Evolutionary conservation across 2,329 filamentous ascomycete genomes (phyloP).

Genomic region (Sordariomycetes sp.): DNA sequence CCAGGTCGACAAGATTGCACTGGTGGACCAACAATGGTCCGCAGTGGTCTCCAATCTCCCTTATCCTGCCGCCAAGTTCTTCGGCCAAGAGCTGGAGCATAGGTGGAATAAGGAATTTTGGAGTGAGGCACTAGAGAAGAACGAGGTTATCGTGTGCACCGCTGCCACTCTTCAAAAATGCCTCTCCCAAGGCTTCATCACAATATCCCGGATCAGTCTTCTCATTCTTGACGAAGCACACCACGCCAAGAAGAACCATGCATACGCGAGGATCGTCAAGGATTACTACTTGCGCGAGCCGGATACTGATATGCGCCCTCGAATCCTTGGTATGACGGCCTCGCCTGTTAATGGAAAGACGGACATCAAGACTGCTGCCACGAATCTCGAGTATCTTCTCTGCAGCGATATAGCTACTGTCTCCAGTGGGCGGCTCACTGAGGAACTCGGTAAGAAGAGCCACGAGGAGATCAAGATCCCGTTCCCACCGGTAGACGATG

Average conservation of each 20-base stretch:
- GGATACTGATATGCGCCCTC: slow-evolving; percentile 41
- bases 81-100: slow-evolving; percentile 49
- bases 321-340: slow-evolving; percentile 91
- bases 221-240: slow-evolving; percentile 95
- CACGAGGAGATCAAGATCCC: slow-evolving; percentile 35
- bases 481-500: slow-evolving; percentile 29
- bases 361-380: slow-evolving; percentile 57
- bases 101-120: slow-evolving; percentile 30
- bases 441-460: slow-evolving; percentile 11
- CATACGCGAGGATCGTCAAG: slow-evolving; percentile 81
- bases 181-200: slow-evolving; percentile 65
- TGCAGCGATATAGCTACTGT: slow-evolving; percentile 74
- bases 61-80: slow-evolving; percentile 59
- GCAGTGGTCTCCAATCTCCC: slow-evolving; percentile 74
- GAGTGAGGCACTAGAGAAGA: slow-evolving; percentile 38
- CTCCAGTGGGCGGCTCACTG: slow-evolving; percentile 21
- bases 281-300: slow-evolving; percentile 57
- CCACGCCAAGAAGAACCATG: slow-evolving; percentile 86
- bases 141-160: slow-evolving; percentile 85
- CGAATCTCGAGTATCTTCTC: slow-evolving; percentile 62
- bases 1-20: slow-evolving; percentile 70
- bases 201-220: slow-evolving; percentile 73
- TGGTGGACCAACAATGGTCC: slow-evolving; percentile 80
- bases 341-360: slow-evolving; percentile 80
- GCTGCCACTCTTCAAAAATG: slow-evolving; percentile 74